These are phyloP conservation scores for Sequoia sempervirens DNA, from an alignment of 75 land plant species.

Conservation along the genomic window DNA sequence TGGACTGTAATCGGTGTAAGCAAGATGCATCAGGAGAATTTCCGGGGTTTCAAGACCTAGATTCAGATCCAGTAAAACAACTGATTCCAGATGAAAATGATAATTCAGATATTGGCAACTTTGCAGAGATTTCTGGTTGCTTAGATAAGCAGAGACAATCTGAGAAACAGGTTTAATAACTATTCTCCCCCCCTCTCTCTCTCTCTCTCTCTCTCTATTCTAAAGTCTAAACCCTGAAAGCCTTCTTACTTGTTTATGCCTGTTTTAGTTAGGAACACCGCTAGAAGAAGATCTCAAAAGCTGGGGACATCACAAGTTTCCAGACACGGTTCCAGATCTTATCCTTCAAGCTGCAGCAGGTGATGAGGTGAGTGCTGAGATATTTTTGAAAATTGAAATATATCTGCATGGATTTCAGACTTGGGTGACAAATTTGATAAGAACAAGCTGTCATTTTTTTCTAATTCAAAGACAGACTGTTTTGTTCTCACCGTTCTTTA, in stretches of 20 bases:
- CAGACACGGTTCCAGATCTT: slow-evolving; percentile 78
- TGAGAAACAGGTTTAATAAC: slow-evolving; percentile 75
- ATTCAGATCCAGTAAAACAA: not conserved
- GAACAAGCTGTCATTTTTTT: not conserved
- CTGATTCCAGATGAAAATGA: slow-evolving; percentile 9
- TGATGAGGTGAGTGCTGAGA: slow-evolving; percentile 54
- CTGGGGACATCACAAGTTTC: slow-evolving; percentile 86
- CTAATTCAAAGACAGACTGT: not conserved
- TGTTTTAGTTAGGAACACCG: slow-evolving; percentile 77
- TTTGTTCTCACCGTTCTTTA: not conserved
- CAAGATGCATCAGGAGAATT: slow-evolving; percentile 5
- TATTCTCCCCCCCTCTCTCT: no score
- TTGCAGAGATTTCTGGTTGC: slow-evolving; percentile 85
- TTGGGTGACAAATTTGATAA: not conserved
- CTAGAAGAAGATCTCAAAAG: slow-evolving; percentile 78
- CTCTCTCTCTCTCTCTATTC: no score
- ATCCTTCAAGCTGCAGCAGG: slow-evolving; percentile 85
- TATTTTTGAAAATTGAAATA: not conserved
- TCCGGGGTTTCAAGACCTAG: not conserved
- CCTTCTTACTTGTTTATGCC: not conserved
- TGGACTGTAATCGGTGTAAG: slow-evolving; percentile 79
- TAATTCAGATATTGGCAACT: slow-evolving; percentile 75
- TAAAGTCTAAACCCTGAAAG: not conserved
- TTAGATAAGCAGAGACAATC: slow-evolving; percentile 53
- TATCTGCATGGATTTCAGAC: not conserved